Evolutionary conservation across 2,329 filamentous ascomycete species (phyloP), one percentile per base, ranked within the genome.

Genomic region (Fusarium falciforme): DNA sequence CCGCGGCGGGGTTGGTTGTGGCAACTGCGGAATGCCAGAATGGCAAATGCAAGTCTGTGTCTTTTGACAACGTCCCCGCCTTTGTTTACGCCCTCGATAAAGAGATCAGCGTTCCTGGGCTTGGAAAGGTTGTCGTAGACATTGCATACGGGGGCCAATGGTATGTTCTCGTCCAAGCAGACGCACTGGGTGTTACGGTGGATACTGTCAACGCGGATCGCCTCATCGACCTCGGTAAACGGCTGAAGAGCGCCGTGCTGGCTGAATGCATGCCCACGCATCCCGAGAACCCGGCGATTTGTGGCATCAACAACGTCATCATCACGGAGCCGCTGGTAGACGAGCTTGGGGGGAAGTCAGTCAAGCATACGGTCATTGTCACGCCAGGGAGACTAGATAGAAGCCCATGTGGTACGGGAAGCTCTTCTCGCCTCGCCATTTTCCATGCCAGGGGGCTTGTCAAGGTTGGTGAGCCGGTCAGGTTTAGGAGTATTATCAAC

Each of bases 91-190:
- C 74, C 6, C 77, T 87, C 2, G 84, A 85, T 70, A 70, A 81
- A 27, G 73, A 33, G 12, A 57, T 57, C 54, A 35, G 36, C 14
- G 54, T 57, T 10, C 54, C 54, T 16, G 54, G 54, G 6, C 33
- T 57, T 22, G 54, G 54, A 10, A 57, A 33, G 20, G 20, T 57
- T 9, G 31, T 61, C 0, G 83, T 86, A 3, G 85, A 87, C 62
- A 79, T 87, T 57, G 85, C 83, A 16, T 87, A 82, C 78, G 85
- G 85, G 8, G 85, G 85, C 1, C 86, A 85, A 85, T 81, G 82
- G 69, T 87, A 84, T 63, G 83, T 78, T 3, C 58, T 87, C 10
- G 83, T 86, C 1, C 83, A 86, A 60, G 83, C 80, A 0, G 76
- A 75, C 2, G 80, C 82, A 0, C 67, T 85, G 2, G 82, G 83